A percentile compares a stretch with the other conserved stretches of the same genome.
phyloP scores from a whole-genome alignment of 257 asterid genomes.

The Nicotiana tomentosiformis region DNA sequence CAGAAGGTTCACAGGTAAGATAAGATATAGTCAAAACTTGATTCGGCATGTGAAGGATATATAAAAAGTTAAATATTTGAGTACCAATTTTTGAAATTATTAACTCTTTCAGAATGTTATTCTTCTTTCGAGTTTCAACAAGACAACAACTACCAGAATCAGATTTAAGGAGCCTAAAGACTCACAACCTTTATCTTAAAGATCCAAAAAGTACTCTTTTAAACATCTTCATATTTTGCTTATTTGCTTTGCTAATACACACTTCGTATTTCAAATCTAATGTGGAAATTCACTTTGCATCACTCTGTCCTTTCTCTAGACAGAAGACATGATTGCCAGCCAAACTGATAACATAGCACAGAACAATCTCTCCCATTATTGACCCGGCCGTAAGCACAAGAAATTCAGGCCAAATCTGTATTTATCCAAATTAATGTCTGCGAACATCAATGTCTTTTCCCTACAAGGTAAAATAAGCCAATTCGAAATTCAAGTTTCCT shows the following conservation, averaged over 20 bases:
- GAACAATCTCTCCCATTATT: background rate
- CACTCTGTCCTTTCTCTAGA: background rate
- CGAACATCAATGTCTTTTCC: background rate
- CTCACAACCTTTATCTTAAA: background rate
- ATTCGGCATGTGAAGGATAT: no score
- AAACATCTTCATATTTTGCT: background rate
- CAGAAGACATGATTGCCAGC: background rate
- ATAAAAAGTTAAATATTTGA: background rate
- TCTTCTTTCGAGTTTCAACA: background rate
- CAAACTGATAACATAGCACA: background rate
- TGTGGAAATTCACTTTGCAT: conserved; percentile 1
- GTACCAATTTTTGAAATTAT: background rate
- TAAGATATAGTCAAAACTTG: background rate
- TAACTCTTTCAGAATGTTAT: background rate
- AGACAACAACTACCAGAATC: background rate
- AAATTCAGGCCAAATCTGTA: background rate
- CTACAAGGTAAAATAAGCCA: background rate
- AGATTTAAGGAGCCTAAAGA: background rate
- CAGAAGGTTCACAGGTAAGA: background rate
- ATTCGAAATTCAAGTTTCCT: background rate
- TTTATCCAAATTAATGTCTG: background rate
- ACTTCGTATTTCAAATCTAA: background rate
- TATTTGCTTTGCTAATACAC: background rate
- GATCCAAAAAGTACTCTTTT: background rate
- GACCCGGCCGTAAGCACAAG: background rate